Evolutionary conservation across 148 eudicot species (phyloP), one percentile per base, ranked within the genome.

Genomic region (Silene uniflora): DNA sequence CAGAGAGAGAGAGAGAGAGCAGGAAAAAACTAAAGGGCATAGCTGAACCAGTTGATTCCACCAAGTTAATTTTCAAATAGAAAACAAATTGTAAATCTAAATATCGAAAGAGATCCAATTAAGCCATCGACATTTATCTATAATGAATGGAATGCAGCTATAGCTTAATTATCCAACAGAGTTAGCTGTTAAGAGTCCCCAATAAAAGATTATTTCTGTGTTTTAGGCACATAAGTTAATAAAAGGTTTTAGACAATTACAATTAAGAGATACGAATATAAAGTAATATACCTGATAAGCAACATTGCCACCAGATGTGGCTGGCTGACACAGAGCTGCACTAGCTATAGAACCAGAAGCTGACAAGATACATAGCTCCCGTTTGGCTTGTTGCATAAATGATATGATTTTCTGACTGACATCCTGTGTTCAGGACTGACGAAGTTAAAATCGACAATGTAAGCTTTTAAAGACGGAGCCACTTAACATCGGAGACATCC

Each of bases 281-380:
- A 60, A 1, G 44, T 44, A 42, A 29, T 65, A 13, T 86, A 93
- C 98, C 96, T 91, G 89, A 82, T 89, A 89, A 2, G 91, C 83
- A 65, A 91, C 73, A 78, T 78, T 87, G 79, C 96, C 93, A 73
- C 93, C 96, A 76, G 93, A 89, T 69, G 89, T 74, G 44, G 90
- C 89, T 59, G 91, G 89, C 78, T 93, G 98, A 67, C 86, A 86
- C 49, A 93, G 85, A 77, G 90, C 87, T 62, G 89, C 93, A 81
- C 80, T 88, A 44, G 88, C 73, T 54, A 93, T 77, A 64, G 92
- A 85, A 81, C 96, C 98, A 73, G 93, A 89, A 81, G 98, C 98
- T 56, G 98, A 93, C 79, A 93, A 83, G 75, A 93, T 84, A 78
- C 93, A 91, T 29, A 91, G 76, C 71, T 91, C 98, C 42, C 84